These are phyloP conservation scores for Citrus sp. DNA, from an alignment of 345 rosid genomes.

Conservation along the genomic window DNA sequence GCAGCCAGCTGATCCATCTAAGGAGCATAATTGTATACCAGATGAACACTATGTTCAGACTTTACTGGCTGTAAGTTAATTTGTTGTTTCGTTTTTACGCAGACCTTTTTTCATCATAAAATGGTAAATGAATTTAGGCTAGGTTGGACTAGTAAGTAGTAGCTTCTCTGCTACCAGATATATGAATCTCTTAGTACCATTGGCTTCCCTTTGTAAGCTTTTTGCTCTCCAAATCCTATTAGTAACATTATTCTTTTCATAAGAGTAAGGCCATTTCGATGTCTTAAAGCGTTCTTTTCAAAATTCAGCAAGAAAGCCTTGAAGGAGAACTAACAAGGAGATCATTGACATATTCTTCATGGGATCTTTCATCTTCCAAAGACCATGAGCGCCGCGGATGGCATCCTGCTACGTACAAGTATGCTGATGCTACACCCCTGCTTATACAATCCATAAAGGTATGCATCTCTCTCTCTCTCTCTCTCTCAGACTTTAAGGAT, in stretches of 20 bases:
- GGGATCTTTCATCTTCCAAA: conserved; percentile 81
- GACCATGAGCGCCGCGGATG: conserved; percentile 83
- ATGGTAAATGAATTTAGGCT: background rate
- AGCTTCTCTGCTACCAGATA: background rate
- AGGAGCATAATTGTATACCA: conserved; percentile 94
- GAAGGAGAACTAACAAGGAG: conserved; percentile 75
- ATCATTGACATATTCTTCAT: conserved; percentile 74
- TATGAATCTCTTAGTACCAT: background rate
- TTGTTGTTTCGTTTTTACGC: background rate
- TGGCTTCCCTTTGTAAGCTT: background rate
- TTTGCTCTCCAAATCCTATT: background rate
- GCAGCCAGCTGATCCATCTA: conserved; percentile 76
- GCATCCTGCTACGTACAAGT: conserved; percentile 88
- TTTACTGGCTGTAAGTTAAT: conserved; percentile 69
- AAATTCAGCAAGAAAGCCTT: conserved; percentile 71
- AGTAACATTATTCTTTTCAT: background rate
- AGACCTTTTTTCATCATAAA: background rate
- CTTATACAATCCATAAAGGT: conserved; percentile 82
- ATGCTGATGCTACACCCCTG: conserved; percentile 68
- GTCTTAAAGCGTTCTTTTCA: conserved; percentile 3
- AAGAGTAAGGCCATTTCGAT: background rate
- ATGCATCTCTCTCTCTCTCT: conserved; percentile 1
- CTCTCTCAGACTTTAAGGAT: background rate
- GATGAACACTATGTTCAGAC: conserved; percentile 99
- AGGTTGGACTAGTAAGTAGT: background rate